Evolutionary conservation across 306 rosid genomes (phyloP).

Genomic region (Ammopiptanthus mongolicus): DNA sequence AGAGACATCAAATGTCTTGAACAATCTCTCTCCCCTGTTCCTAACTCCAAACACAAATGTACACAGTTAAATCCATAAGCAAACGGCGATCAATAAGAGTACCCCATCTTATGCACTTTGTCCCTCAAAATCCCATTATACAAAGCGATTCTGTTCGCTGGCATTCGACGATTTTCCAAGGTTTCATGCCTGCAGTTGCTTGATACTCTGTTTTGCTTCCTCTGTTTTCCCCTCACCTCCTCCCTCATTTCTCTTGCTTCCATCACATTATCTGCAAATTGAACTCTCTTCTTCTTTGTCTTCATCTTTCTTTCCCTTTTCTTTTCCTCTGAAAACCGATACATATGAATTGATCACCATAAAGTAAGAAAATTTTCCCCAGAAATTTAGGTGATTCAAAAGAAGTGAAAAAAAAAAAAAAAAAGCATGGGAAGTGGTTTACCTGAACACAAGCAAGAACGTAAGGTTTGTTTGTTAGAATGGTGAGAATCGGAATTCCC

Average conservation of each 20-base stretch:
- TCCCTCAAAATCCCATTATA: slow-evolving; percentile 40
- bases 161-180: slow-evolving; percentile 13
- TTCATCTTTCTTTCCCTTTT: slow-evolving; percentile 30
- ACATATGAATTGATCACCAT: not conserved
- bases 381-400: too few relatives aligned
- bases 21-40: not conserved
- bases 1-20: not conserved
- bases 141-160: slow-evolving; percentile 34
- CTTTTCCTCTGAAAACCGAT: slow-evolving; percentile 31
- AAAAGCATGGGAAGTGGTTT: not conserved
- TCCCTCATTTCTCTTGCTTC: slow-evolving; percentile 32
- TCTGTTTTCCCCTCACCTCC: slow-evolving; percentile 21
- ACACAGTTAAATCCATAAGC: not conserved
- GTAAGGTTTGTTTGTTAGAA: slow-evolving; percentile 22
- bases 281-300: slow-evolving; percentile 61
- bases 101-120: slow-evolving; percentile 2
- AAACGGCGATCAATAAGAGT: not conserved
- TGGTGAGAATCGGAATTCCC: not conserved
- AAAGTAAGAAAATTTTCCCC: not conserved
- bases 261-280: slow-evolving; percentile 68
- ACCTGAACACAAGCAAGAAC: slow-evolving; percentile 72
- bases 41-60: not conserved
- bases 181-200: slow-evolving; percentile 21
- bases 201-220: slow-evolving; percentile 27
- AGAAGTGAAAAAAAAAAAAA: too few relatives aligned